Percentiles rank a stretch among this genome's conserved stretches.
Evolutionary conservation across 768 basidiomycete species (phyloP).

Genomic region (Lactifluus piperatus): DNA sequence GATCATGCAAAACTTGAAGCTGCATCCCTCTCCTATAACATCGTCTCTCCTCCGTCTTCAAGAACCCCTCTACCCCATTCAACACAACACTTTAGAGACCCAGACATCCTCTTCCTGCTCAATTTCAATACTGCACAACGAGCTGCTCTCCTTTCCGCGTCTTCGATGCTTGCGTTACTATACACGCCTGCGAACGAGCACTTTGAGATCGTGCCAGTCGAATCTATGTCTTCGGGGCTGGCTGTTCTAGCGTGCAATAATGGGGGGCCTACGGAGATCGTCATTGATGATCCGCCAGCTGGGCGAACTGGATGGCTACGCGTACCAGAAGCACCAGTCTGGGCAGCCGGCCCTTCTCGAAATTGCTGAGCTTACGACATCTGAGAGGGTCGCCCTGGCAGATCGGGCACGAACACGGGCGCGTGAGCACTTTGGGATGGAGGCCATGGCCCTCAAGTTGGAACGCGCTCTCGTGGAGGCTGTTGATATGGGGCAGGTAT

Average conservation of each 20-base stretch:
- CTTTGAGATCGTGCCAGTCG: conserved; percentile 94
- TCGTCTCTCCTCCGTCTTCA: conserved; percentile 41
- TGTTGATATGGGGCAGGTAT: conserved; percentile 42
- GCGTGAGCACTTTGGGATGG: conserved; percentile 60
- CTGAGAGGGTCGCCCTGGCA: conserved; percentile 41
- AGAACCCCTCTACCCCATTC: conserved; percentile 32
- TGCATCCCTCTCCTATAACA: conserved; percentile 47
- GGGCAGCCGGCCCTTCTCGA: conserved; percentile 63
- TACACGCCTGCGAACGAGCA: conserved; percentile 96
- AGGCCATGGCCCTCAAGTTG: conserved; percentile 56
- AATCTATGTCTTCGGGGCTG: conserved; percentile 87
- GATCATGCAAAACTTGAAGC: conserved; percentile 47
- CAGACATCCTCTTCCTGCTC: conserved; percentile 79
- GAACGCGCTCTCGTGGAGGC: conserved; percentile 49
- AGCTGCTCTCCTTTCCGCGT: conserved; percentile 61
- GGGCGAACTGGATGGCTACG: conserved; percentile 75
- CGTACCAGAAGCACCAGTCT: conserved; percentile 48
- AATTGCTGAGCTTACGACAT: conserved; percentile 39
- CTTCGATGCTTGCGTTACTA: conserved; percentile 63
- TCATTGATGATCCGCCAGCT: conserved; percentile 35
- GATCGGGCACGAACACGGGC: conserved; percentile 54
- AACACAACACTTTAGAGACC: conserved; percentile 31
- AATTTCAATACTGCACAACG: conserved; percentile 86
- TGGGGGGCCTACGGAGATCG: conserved; percentile 87
- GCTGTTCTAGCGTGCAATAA: conserved; percentile 83